Evolutionary conservation across 768 basidiomycete species (phyloP), one percentile per base, ranked within the genome.

Genomic region (Steccherinum ochraceum): DNA sequence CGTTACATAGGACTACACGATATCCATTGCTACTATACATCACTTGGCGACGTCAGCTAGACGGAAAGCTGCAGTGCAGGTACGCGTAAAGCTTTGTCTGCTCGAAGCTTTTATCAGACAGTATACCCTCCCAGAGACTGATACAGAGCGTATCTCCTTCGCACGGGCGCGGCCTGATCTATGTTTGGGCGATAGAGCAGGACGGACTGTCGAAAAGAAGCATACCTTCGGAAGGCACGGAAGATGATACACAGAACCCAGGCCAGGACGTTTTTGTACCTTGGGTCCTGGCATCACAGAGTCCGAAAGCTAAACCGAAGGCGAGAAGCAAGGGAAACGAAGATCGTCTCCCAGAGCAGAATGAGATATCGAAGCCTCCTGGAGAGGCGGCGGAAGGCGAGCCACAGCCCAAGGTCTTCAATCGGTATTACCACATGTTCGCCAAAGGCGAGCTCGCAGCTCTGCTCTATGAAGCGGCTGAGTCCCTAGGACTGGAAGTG

Each of bases 371-470:
- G 41, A 27, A 45, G 13, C 19, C 4, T n/a, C 10, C 21, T 40
- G 26, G 45, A 40, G 24, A 39, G 3, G 12, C 12, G 49, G 19
- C 20, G 45, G 11, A 16, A 53, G 30, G 12, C 39, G 46, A 19
- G 50, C 10, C 41, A 19, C 52, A 59, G 52, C 65, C 67, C 45
- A 70, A 78, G 55, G 73, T 87, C 3, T 89, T 81, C 69, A 83
- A 93, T 62, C 78, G 96, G 50, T 99, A 96, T 64, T 99, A 99
- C 64, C 96, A 99, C 65, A 89, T 99, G 79, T 99, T 97, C 63
- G 77, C 81, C 0, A 71, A 80, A 40, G 89, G 85, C 18, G 96
- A 99, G 67, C 76, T 99, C 45, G 55, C 62, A 16, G 66, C 65
- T 12, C 75, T 96, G 10, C 79, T 87, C 4, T 49, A 54, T 5